Evolutionary conservation across 306 rosid genomes (phyloP).

Genomic region (Senna tora): DNA sequence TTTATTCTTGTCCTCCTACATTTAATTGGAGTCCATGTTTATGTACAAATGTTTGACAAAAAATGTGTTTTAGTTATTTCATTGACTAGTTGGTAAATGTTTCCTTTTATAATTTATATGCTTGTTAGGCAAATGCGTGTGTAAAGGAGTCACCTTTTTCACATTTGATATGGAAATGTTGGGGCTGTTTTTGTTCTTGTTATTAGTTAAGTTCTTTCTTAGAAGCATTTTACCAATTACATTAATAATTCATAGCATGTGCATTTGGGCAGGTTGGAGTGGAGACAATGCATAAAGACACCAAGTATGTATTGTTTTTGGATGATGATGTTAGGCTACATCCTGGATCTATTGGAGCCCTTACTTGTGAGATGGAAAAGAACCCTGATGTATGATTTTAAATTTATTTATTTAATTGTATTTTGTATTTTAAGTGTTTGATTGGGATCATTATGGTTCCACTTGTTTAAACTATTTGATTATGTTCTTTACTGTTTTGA

Average conservation of each 20-base stretch:
- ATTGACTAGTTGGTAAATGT: constrained; percentile 23
- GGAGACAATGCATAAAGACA: constrained; percentile 82
- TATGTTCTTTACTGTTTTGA: constrained; percentile 42
- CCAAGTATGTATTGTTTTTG: constrained; percentile 84
- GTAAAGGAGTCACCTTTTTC: neutral
- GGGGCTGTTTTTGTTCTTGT: constrained; percentile 18
- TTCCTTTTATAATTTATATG: neutral
- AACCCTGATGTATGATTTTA: constrained; percentile 70
- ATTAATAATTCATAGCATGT: constrained; percentile 31
- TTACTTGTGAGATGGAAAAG: constrained; percentile 82
- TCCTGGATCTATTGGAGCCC: constrained; percentile 96
- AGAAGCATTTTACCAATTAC: constrained; percentile 19
- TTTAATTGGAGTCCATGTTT: constrained; percentile 3
- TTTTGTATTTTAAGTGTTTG: constrained; percentile 16
- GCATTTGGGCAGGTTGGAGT: constrained; percentile 78
- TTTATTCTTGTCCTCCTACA: constrained; percentile 2
- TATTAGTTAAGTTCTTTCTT: constrained; percentile 24
- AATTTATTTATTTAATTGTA: constrained; percentile 7
- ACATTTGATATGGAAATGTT: constrained; percentile 25
- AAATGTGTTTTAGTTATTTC: constrained; percentile 5
- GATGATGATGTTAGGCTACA: constrained; percentile 96
- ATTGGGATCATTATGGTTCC: constrained; percentile 5
- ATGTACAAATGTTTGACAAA: neutral
- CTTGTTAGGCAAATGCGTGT: constrained; percentile 22
- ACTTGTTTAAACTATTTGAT: constrained; percentile 22